These are phyloP conservation scores for Aspergillus biplanus DNA, from an alignment of 495 filamentous ascomycete species.

Conservation along the genomic window DNA sequence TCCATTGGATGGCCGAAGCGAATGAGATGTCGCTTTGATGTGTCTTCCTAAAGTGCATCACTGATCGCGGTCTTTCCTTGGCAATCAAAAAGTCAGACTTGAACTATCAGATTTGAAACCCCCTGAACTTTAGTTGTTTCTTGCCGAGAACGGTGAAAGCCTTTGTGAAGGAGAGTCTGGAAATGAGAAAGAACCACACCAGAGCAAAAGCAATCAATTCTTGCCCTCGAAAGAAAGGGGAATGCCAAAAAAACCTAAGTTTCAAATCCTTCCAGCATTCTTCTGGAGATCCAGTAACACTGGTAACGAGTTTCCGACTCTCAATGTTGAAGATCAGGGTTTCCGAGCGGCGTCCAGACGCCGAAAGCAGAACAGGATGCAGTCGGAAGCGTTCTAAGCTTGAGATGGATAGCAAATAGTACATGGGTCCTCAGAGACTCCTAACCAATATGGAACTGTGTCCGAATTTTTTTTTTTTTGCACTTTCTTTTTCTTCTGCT, in stretches of 20 bases:
- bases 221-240: neutral
- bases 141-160: neutral
- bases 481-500: neutral
- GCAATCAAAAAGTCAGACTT: constrained; percentile 16
- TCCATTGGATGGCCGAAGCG: neutral
- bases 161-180: constrained; percentile 1
- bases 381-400: neutral
- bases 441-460: neutral
- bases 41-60: constrained; percentile 7
- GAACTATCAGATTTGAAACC: constrained; percentile 19
- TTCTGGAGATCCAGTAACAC: neutral
- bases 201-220: neutral
- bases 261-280: neutral
- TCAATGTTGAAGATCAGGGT: neutral
- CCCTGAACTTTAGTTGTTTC: constrained; percentile 5
- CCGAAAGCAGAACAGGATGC: constrained; percentile 2
- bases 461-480: neutral
- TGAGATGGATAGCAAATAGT: neutral
- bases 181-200: neutral
- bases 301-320: neutral
- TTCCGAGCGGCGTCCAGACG: neutral
- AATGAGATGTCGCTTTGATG: constrained; percentile 20
- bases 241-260: neutral
- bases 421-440: neutral
- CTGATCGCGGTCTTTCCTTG: neutral